A percentile compares a stretch with the other conserved stretches of the same genome.
phyloP scores from a whole-genome alignment of 2,329 filamentous ascomycete species.

The Aspergillus nomiae region DNA sequence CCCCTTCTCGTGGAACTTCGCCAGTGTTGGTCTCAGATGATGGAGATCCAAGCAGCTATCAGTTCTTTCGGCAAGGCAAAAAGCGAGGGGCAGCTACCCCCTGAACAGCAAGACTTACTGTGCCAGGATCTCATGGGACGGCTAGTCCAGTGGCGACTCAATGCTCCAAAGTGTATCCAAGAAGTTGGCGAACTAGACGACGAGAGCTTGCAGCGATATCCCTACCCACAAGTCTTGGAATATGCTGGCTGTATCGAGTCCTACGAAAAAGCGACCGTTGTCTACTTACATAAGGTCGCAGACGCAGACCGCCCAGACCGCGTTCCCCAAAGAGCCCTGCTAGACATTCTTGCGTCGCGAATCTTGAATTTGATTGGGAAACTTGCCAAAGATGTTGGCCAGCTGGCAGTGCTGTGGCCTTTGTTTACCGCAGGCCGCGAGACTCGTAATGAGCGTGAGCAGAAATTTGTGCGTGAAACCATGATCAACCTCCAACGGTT shows the following conservation, averaged over 20 bases:
- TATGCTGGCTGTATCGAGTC: constrained; percentile 40
- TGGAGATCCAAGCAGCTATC: constrained; percentile 37
- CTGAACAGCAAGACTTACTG: constrained; percentile 31
- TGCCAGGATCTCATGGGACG: constrained; percentile 32
- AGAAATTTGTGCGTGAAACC: constrained; percentile 33
- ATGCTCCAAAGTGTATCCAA: constrained; percentile 31
- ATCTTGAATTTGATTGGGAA: constrained; percentile 33
- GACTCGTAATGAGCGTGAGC: constrained; percentile 29
- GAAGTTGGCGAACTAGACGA: constrained; percentile 30
- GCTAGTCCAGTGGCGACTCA: constrained; percentile 32
- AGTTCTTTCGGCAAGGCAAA: constrained; percentile 37
- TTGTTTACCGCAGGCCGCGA: constrained; percentile 39
- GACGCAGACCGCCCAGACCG: constrained; percentile 31
- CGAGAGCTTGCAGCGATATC: constrained; percentile 29
- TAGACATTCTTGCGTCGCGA: constrained; percentile 33
- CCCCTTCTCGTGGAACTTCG: constrained; percentile 30
- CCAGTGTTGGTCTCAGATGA: constrained; percentile 34
- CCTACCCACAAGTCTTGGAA: constrained; percentile 34
- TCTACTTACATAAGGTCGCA: constrained; percentile 37
- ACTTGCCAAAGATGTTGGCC: constrained; percentile 36
- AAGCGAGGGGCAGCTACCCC: constrained; percentile 28
- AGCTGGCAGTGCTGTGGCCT: constrained; percentile 36
- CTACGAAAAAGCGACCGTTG: constrained; percentile 40
- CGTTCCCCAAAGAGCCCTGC: constrained; percentile 26
- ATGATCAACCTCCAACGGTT: constrained; percentile 31